Conservation (phyloP, 805 yeast genomes). For the Nakazawaea molendinolei region DNA sequence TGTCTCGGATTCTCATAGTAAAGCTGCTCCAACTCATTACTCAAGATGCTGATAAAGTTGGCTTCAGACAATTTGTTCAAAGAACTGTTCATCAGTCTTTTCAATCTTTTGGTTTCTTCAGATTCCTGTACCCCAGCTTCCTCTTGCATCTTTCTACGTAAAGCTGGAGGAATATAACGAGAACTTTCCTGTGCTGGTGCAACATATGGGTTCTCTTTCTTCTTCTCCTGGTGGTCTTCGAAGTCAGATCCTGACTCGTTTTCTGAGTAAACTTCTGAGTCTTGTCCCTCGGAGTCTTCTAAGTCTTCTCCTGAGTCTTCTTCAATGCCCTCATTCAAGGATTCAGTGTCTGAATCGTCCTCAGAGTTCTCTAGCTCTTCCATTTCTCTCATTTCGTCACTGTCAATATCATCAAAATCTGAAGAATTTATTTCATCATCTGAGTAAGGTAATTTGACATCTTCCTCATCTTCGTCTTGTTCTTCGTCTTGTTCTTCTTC, state of each 20-base stretch:
- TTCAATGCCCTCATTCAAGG: background rate
- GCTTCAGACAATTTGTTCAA: slow-evolving; percentile 87
- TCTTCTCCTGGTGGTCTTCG: slow-evolving; percentile 19
- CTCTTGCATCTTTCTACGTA: slow-evolving; percentile 46
- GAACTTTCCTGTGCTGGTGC: slow-evolving; percentile 38
- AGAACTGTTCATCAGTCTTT: slow-evolving; percentile 69
- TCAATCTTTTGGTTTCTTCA: slow-evolving; percentile 42
- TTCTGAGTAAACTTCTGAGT: no score
- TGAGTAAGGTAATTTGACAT: slow-evolving; percentile 4
- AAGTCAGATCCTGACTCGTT: slow-evolving; percentile 9
- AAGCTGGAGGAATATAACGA: slow-evolving; percentile 82
- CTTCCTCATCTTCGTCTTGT: slow-evolving; percentile 14
- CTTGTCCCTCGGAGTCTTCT: slow-evolving; percentile 20
- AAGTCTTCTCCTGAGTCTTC: slow-evolving; percentile 15
- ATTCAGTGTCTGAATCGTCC: slow-evolving; percentile 18
- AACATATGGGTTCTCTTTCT: slow-evolving; percentile 68
- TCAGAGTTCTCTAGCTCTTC: slow-evolving; percentile 22
- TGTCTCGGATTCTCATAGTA: slow-evolving; percentile 70
- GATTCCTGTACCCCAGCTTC: slow-evolving; percentile 27
- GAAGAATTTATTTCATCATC: slow-evolving; percentile 22
- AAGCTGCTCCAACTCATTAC: slow-evolving; percentile 51
- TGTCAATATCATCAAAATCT: slow-evolving; percentile 26
- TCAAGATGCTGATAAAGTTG: slow-evolving; percentile 63
- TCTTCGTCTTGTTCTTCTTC: slow-evolving; percentile 17
- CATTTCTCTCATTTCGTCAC: slow-evolving; percentile 27